phyloP scores from a whole-genome alignment of 768 basidiomycete species.

The Cubamyces lactineus region DNA sequence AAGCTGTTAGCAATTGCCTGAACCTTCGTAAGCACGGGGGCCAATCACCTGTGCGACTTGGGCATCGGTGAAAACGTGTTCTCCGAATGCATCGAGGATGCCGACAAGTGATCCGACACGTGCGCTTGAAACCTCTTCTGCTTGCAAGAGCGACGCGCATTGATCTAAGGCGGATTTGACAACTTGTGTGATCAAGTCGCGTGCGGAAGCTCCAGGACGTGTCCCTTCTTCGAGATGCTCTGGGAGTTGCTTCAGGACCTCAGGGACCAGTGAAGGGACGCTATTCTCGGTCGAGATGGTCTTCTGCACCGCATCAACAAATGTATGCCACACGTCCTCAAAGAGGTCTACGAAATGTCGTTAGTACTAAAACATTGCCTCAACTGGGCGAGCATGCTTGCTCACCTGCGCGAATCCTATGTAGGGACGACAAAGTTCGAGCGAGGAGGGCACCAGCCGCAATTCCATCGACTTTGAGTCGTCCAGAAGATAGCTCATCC shows the following conservation, averaged over 20 bases:
- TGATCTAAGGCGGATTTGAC: slow-evolving; percentile 39
- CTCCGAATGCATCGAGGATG: slow-evolving; percentile 56
- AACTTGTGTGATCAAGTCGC: slow-evolving; percentile 38
- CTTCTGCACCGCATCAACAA: slow-evolving; percentile 39
- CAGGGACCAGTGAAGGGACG: slow-evolving; percentile 44
- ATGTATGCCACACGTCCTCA: slow-evolving; percentile 48
- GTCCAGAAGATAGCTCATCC: slow-evolving; percentile 47
- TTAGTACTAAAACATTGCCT: neutral
- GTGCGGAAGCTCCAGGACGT: slow-evolving; percentile 32
- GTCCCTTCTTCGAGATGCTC: slow-evolving; percentile 42
- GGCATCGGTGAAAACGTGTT: slow-evolving; percentile 49
- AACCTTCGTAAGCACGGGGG: neutral
- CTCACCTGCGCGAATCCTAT: slow-evolving; percentile 35
- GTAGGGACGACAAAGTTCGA: slow-evolving; percentile 41
- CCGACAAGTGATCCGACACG: slow-evolving; percentile 39
- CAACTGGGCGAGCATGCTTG: neutral
- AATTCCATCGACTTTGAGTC: slow-evolving; percentile 50
- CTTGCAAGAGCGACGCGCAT: slow-evolving; percentile 35
- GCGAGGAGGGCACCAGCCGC: slow-evolving; percentile 49
- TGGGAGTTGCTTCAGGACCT: slow-evolving; percentile 49
- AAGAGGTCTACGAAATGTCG: slow-evolving; percentile 46
- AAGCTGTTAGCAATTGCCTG: neutral
- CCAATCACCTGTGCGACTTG: slow-evolving; percentile 48
- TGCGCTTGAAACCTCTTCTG: slow-evolving; percentile 26
- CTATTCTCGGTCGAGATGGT: slow-evolving; percentile 12